Base-by-base conservation (phyloP, 176 grass and related monocot genomes). In the Guadua angustifolia region DNA sequence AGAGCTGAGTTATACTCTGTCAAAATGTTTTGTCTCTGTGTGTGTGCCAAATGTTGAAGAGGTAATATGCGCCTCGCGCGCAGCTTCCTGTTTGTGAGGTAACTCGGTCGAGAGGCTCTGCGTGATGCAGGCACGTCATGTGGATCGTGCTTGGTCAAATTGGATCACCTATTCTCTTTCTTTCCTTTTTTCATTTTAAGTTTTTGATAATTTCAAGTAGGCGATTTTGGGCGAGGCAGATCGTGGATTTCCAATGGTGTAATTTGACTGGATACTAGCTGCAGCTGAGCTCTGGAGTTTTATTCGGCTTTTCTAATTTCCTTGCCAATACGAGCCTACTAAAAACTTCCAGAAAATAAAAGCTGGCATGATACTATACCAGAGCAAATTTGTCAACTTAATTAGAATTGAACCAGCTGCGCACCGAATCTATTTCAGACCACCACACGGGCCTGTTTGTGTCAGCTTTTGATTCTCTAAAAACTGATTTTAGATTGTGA, bases 51-150 rank as follows among this genome's bases (percentile, higher is more conserved):
- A 26, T 22, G 87, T 88, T 79, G 81, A 84, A 59, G 68, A 21
- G 57, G 86, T 66, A 77, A 40, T 5, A 50, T 4, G 74, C 68
- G 75, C 66, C 36, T 64, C n/a, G 46, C 36, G 55, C n/a, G 46
- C 17, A 74, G 14, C 52, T 67, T 67, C 69, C 59, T 65, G 16
- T 24, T 3, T 26, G 77, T 32, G 21, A 29, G 45, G 57, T 58
- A 36, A 49, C 40, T 49, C 59, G 59, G 4, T 19, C 25, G 6
- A 0, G 70, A 33, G 46, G 0, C 8, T 4, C 43, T 19, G n/a
- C 17, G 18, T 47, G 8, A 69, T 69, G 81, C 75, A 79, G 50
- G 75, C 87, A 89, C 82, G 77, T 76, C 71, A 81, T 55, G 69
- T 80, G 35, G 71, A 29, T 50, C 25, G 26, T 62, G 19, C 26